Conservation (phyloP, 2,329 filamentous ascomycete species). For the Pseudogymnoascus sp. region DNA sequence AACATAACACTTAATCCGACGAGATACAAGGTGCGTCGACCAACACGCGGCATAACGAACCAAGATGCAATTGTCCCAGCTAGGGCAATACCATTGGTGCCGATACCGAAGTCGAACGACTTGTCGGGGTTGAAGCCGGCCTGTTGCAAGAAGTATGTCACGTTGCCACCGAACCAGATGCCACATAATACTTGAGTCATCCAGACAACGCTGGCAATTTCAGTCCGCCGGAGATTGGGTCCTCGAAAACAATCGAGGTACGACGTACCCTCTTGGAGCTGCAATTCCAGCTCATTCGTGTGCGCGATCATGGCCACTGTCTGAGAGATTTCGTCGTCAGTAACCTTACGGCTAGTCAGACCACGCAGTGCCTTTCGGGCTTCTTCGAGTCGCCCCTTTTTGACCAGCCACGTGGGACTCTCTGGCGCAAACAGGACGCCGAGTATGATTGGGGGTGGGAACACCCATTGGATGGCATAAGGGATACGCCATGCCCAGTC, state of each 20-base stretch:
- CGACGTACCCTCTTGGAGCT: slow-evolving; percentile 29
- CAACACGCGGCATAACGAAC: slow-evolving; percentile 51
- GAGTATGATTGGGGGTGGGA: not conserved
- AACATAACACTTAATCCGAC: slow-evolving; percentile 17
- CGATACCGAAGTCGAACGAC: slow-evolving; percentile 32
- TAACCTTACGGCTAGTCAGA: not conserved
- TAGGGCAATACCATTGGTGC: slow-evolving; percentile 31
- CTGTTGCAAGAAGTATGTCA: slow-evolving; percentile 39
- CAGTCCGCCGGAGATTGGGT: slow-evolving; percentile 37
- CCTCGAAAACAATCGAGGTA: slow-evolving; percentile 41
- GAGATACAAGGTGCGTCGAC: slow-evolving; percentile 44
- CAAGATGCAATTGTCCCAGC: slow-evolving; percentile 30
- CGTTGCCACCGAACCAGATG: slow-evolving; percentile 50
- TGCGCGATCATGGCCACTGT: slow-evolving; percentile 34
- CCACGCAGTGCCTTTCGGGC: slow-evolving; percentile 11
- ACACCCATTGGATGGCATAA: slow-evolving; percentile 20
- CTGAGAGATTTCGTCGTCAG: not conserved
- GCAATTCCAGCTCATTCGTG: slow-evolving; percentile 37
- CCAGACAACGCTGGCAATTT: slow-evolving; percentile 37
- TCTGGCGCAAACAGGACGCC: not conserved
- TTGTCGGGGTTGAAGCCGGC: slow-evolving; percentile 30
- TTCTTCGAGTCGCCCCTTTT: slow-evolving; percentile 14
- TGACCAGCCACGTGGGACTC: slow-evolving; percentile 13
- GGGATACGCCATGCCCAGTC: slow-evolving; percentile 40
- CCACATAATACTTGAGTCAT: slow-evolving; percentile 37